phyloP scores from a whole-genome alignment of 2,329 filamentous ascomycete species.

The Hypoxylon sp. region DNA sequence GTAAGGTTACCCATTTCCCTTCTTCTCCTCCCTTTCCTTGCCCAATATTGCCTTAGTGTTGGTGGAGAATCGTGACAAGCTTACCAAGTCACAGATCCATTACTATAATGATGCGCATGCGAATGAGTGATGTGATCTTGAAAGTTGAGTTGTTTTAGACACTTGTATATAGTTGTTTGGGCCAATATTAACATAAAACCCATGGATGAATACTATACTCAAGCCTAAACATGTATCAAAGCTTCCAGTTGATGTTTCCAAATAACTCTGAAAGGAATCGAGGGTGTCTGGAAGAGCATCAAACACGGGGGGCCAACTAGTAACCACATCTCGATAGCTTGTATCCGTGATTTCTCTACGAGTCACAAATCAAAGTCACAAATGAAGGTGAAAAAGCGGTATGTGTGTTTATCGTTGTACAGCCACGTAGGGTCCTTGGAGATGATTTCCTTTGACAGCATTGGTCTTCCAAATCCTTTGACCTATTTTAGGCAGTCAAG shows the following conservation, averaged over 20 bases:
- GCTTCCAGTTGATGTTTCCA: no score
- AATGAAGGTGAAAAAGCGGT: background rate
- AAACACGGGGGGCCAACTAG: background rate
- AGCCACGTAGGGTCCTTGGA: background rate
- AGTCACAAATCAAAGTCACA: background rate
- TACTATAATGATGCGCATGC: conserved; percentile 43
- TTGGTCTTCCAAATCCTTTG: conserved; percentile 1
- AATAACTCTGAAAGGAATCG: no score
- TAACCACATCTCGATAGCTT: background rate
- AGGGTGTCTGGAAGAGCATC: background rate
- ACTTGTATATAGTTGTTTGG: background rate
- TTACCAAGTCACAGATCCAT: conserved; percentile 36
- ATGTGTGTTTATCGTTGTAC: background rate
- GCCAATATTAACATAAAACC: background rate
- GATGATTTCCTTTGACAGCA: background rate
- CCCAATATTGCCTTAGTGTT: no score
- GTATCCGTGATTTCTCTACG: no score
- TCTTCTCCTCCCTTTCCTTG: background rate
- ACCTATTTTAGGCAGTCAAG: background rate
- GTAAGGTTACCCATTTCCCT: conserved; percentile 54
- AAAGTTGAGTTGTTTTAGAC: background rate
- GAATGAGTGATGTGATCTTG: conserved; percentile 25
- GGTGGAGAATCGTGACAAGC: background rate
- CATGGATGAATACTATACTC: background rate
- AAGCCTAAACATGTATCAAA: background rate